A percentile compares a stretch with the other conserved stretches of the same genome.
These are phyloP conservation scores for Colletotrichum eleusines DNA, from an alignment of 2,329 filamentous ascomycete species.

Conservation along the genomic window DNA sequence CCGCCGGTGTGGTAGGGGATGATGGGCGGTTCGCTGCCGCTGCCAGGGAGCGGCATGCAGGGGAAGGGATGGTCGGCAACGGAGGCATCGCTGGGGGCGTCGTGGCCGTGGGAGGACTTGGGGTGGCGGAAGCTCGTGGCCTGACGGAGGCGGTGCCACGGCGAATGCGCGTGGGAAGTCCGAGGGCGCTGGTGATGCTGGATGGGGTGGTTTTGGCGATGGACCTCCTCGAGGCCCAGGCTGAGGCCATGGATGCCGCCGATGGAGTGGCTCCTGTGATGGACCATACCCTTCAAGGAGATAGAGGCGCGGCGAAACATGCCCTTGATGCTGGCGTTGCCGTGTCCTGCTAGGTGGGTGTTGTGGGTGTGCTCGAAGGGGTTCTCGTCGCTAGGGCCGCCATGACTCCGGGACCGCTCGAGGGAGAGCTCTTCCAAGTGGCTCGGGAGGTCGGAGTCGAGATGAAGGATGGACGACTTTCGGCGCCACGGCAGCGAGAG, in stretches of 20 bases:
- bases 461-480: conserved; percentile 55
- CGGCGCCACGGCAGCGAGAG: conserved; percentile 63
- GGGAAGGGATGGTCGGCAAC: conserved; percentile 45
- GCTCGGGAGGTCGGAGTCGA: conserved; percentile 51
- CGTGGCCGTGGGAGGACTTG: conserved; percentile 58
- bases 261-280: conserved; percentile 57
- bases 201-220: conserved; percentile 33
- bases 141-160: conserved; percentile 65
- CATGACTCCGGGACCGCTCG: conserved; percentile 30
- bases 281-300: conserved; percentile 65
- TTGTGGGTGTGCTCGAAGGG: conserved; percentile 49
- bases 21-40: conserved; percentile 67
- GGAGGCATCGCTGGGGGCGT: conserved; percentile 49
- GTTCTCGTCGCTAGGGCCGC: conserved; percentile 47
- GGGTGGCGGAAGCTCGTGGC: conserved; percentile 64
- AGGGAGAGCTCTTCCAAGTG: conserved; percentile 53
- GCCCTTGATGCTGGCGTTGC: conserved; percentile 58
- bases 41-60: conserved; percentile 59
- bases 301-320: conserved; percentile 68
- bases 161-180: conserved; percentile 62
- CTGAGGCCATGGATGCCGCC: conserved; percentile 48
- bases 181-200: conserved; percentile 44
- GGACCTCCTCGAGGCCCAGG: conserved; percentile 41
- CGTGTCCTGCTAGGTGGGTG: conserved; percentile 45
- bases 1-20: conserved; percentile 71